Evolutionary conservation across 2,329 filamentous ascomycete genomes (phyloP), one percentile per base, ranked within the genome.

Genomic region (Xylariomycetidae sp.): DNA sequence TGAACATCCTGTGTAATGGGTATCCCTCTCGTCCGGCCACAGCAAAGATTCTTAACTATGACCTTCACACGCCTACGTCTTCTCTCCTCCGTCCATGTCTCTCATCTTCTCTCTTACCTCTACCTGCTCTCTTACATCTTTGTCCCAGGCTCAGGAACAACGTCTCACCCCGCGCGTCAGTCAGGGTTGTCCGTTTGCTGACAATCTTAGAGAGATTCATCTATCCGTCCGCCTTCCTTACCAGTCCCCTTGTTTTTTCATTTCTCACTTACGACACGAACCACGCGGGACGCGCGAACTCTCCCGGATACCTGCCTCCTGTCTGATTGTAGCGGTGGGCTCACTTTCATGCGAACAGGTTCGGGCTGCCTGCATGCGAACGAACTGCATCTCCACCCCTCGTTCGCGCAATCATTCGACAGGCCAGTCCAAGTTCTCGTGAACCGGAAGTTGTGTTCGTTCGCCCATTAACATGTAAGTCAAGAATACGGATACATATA

Each of bases 351-450:
- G 61, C 61, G 62, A 66, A 66, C 63, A 65, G 59, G 60, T 65
- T 64, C 60, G 56, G 63, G 63, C 51, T 62, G 58, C 53, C 57
- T 60, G 62, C 64, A 66, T 63, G 55, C 56, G 52, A 59, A 56
- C 56, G 50, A 54, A 51, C 50, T 44, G 48, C 36, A 49, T 53
- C 51, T 53, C 58, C 59, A 57, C 8, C 20, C n/a, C 8, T 23
- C 20, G n/a, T n/a, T n/a, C n/a, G n/a, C n/a, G n/a, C 50, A 44
- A 33, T 46, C 40, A 41, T 42, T 42, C 40, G 35, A 52, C 45
- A 34, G 29, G 19, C n/a, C n/a, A n/a, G n/a, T n/a, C n/a, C n/a
- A n/a, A n/a, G n/a, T n/a, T n/a, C n/a, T n/a, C n/a, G n/a, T n/a
- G n/a, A n/a, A n/a, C n/a, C n/a, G n/a, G n/a, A n/a, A n/a, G n/a